These are phyloP conservation scores for Cercis canadensis DNA, from an alignment of 306 rosid genomes.

Conservation along the genomic window DNA sequence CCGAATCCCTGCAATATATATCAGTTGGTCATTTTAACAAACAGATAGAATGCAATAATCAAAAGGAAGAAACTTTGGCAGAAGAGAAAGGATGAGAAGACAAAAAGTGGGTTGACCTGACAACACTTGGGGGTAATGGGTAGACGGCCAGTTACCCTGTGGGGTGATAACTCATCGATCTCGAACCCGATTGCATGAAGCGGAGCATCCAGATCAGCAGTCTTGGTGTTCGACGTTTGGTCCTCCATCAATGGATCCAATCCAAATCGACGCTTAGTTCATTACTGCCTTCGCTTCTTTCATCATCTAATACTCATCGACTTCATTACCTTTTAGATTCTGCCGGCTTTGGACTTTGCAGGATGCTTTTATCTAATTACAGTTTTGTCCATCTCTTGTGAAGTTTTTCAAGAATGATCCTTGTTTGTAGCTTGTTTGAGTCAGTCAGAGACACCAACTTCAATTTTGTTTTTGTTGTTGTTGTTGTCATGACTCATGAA, in stretches of 20 bases:
- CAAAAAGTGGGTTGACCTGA: constrained; percentile 41
- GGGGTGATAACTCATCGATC: constrained; percentile 45
- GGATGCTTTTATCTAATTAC: too few relatives aligned
- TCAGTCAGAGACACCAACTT: too few relatives aligned
- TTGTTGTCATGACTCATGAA: too few relatives aligned
- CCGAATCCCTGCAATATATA: constrained; percentile 53
- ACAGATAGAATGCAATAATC: neutral
- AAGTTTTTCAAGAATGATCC: too few relatives aligned
- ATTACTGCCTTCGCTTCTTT: too few relatives aligned
- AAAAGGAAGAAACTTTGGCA: neutral
- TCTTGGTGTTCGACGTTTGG: constrained; percentile 19
- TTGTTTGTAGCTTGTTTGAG: too few relatives aligned
- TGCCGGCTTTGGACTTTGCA: too few relatives aligned
- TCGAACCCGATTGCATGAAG: constrained; percentile 56
- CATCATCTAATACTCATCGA: too few relatives aligned
- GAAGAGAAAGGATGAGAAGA: neutral
- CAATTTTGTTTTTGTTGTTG: too few relatives aligned
- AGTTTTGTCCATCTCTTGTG: too few relatives aligned
- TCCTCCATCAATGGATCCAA: constrained; percentile 6
- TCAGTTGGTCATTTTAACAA: neutral
- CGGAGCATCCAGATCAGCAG: constrained; percentile 44
- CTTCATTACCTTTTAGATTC: too few relatives aligned
- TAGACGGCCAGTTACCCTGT: constrained; percentile 52
- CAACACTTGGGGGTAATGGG: constrained; percentile 47
- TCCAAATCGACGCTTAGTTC: too few relatives aligned